Conservation (phyloP, 1,284 basidiomycete genomes). For the Sanghuangporus baumii region DNA sequence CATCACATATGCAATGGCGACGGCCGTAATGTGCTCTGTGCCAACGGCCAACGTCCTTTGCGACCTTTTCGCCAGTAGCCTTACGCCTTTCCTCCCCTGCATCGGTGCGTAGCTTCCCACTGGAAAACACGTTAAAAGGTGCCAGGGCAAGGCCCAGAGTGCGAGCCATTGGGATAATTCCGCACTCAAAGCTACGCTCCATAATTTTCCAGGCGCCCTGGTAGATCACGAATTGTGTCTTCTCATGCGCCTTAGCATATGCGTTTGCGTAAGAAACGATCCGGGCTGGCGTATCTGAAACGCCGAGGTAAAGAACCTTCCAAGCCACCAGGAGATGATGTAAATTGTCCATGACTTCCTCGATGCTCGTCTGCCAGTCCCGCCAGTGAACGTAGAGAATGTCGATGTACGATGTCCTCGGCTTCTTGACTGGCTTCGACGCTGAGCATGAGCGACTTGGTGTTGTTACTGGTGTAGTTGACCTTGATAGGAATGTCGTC, state of each 20-base stretch:
- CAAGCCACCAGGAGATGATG: constrained; percentile 31
- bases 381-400: constrained; percentile 35
- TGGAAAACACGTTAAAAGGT: constrained; percentile 22
- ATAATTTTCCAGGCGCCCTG: constrained; percentile 50
- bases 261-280: constrained; percentile 46
- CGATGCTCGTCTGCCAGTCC: constrained; percentile 28
- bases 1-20: too few species aligned
- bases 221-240: constrained; percentile 52
- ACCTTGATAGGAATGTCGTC: constrained; percentile 18
- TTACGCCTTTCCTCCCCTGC: constrained; percentile 17
- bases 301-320: constrained; percentile 33
- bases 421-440: constrained; percentile 28
- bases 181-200: constrained; percentile 47
- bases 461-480: constrained; percentile 30
- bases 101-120: constrained; percentile 17
- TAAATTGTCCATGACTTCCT: constrained; percentile 33
- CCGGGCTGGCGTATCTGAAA: constrained; percentile 49
- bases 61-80: constrained; percentile 27
- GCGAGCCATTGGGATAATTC: constrained; percentile 55
- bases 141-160: constrained; percentile 35
- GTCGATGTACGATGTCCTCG: constrained; percentile 35
- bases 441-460: constrained; percentile 23
- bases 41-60: too few species aligned
- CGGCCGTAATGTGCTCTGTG: too few species aligned
- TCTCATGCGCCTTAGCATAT: constrained; percentile 42